Evolutionary conservation across 1,284 basidiomycete species (phyloP).

Genomic region (Sphagnurus paluster): DNA sequence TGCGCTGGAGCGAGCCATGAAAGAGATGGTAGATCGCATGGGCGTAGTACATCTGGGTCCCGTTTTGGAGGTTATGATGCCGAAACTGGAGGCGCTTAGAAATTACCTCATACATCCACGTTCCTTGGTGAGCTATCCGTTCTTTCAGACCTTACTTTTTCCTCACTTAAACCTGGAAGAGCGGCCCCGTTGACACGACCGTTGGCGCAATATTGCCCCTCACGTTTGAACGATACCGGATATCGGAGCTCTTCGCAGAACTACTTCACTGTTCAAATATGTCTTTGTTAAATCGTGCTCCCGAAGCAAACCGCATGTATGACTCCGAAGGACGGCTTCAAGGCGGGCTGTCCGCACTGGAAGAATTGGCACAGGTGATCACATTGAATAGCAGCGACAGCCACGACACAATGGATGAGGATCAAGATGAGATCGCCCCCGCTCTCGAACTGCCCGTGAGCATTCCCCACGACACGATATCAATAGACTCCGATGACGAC

Average conservation of each 20-base stretch:
- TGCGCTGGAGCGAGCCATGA: conserved; percentile 79
- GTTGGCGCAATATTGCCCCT: conserved; percentile 76
- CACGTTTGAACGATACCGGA: conserved; percentile 95
- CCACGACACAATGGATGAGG: conserved; percentile 55
- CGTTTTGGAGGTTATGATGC: conserved; percentile 78
- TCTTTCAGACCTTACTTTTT: conserved; percentile 3
- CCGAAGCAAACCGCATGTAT: conserved; percentile 73
- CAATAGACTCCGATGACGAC: conserved; percentile 71
- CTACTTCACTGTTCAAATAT: conserved; percentile 98
- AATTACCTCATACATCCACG: conserved; percentile 72
- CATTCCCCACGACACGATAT: conserved; percentile 47
- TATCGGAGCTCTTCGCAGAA: conserved; percentile 97
- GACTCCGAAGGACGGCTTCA: conserved; percentile 77
- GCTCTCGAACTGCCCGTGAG: conserved; percentile 76
- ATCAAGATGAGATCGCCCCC: conserved; percentile 62
- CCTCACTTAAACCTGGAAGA: conserved; percentile 33
- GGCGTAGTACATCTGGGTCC: conserved; percentile 93
- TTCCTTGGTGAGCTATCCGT: conserved; percentile 59
- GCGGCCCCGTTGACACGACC: conserved; percentile 69
- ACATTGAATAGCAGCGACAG: conserved; percentile 57
- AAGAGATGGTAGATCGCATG: conserved; percentile 86
- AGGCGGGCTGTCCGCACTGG: conserved; percentile 79
- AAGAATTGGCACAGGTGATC: conserved; percentile 82
- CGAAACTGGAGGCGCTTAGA: conserved; percentile 73
- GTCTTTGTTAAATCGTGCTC: conserved; percentile 86